These are phyloP conservation scores for Chlorella sp. DNA, from an alignment of 139 green algal genomes.

Conservation along the genomic window DNA sequence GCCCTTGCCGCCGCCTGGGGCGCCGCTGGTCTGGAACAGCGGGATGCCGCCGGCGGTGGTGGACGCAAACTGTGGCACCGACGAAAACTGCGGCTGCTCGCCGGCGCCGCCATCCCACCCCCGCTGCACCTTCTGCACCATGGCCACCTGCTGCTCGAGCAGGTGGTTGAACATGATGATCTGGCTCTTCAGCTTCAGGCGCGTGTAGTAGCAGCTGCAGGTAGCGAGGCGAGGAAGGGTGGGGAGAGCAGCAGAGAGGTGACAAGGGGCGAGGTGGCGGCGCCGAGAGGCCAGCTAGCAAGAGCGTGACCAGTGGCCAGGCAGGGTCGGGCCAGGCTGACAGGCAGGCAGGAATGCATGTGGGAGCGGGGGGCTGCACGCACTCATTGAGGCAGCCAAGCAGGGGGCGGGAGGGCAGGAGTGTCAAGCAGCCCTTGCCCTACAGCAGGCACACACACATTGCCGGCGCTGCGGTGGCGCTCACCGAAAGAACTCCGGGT, in stretches of 20 bases:
- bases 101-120: constrained; percentile 25
- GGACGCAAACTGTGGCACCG: constrained; percentile 18
- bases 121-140: constrained; percentile 63
- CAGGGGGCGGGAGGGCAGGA: no score
- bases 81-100: background rate
- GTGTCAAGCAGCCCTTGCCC: no score
- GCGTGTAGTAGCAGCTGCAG: constrained; percentile 82
- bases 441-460: no score
- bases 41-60: constrained; percentile 45
- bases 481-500: constrained; percentile 85
- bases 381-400: no score
- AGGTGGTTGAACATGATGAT: constrained; percentile 96
- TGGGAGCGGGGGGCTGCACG: no score
- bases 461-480: background rate
- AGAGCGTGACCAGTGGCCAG: no score
- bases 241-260: background rate
- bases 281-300: background rate
- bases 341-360: no score
- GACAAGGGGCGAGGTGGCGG: background rate
- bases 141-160: constrained; percentile 84
- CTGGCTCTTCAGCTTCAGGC: constrained; percentile 89
- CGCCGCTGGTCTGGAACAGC: constrained; percentile 37
- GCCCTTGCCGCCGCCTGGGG: background rate
- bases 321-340: no score
- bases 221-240: background rate